These are phyloP conservation scores for Gracilariopsis chorda DNA, from an alignment of 23 red algal species.

Conservation along the genomic window DNA sequence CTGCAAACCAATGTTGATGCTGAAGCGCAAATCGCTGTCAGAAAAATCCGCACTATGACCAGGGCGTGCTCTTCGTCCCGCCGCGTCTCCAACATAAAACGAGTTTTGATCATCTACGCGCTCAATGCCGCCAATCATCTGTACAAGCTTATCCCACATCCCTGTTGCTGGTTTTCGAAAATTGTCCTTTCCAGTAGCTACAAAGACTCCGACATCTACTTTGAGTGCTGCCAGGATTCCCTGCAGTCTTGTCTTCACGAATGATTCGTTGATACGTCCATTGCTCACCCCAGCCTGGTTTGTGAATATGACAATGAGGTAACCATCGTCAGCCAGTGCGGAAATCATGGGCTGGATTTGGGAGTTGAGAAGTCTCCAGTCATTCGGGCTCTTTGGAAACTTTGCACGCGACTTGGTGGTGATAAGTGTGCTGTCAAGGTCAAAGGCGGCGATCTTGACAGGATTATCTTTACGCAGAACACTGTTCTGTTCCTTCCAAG, in stretches of 20 bases:
- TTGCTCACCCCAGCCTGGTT: conserved; percentile 70
- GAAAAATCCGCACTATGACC: conserved; percentile 51
- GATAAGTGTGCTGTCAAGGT: conserved; percentile 75
- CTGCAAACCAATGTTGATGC: conserved; percentile 54
- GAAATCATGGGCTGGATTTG: conserved; percentile 8
- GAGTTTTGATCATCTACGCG: conserved; percentile 26
- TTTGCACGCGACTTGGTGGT: conserved; percentile 48
- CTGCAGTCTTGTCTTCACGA: conserved; percentile 36
- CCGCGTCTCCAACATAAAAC: conserved; percentile 76
- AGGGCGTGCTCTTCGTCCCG: conserved; percentile 26
- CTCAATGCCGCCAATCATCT: neutral
- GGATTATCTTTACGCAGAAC: neutral
- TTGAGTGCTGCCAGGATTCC: conserved; percentile 26
- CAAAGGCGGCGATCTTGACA: conserved; percentile 59
- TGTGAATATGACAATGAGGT: conserved; percentile 60
- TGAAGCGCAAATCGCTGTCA: conserved; percentile 63
- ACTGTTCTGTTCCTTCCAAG: neutral
- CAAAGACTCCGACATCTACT: conserved; percentile 45
- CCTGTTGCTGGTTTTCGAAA: conserved; percentile 70
- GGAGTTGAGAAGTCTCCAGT: conserved; percentile 21
- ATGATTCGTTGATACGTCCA: conserved; percentile 12
- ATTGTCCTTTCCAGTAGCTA: conserved; percentile 47
- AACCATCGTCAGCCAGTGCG: conserved; percentile 24
- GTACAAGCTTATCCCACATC: conserved; percentile 60
- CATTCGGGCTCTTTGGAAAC: conserved; percentile 48